Evolutionary conservation across 306 rosid genomes (phyloP).

Genomic region (Phaseolus lunatus): DNA sequence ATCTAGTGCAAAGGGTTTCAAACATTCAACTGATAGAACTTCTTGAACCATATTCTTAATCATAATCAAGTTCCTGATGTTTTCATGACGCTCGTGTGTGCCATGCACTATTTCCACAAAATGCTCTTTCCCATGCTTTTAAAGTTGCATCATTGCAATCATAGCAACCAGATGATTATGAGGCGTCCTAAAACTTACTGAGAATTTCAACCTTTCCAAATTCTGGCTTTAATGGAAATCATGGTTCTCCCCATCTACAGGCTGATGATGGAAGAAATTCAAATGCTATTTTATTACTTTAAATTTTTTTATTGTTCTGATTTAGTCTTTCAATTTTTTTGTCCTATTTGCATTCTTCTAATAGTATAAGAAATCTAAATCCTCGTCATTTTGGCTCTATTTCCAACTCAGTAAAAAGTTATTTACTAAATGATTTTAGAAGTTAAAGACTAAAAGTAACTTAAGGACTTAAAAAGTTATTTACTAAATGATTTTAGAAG

Average conservation of each 20-base stretch:
- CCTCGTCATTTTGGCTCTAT: no score
- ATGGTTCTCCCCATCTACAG: constrained; percentile 4
- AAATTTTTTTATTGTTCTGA: no score
- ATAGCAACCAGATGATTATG: background rate
- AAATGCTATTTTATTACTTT: background rate
- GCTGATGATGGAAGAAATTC: background rate
- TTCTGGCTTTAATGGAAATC: background rate
- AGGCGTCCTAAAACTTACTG: background rate
- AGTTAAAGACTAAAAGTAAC: background rate
- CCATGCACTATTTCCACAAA: background rate
- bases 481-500: background rate
- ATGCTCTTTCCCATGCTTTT: background rate
- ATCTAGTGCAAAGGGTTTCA: background rate
- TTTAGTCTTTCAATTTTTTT: no score
- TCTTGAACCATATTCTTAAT: background rate
- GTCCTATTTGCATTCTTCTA: no score
- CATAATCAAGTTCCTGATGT: background rate
- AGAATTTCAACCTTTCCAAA: background rate
- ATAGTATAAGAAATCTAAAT: no score
- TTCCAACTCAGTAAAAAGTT: background rate
- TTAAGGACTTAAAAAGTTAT: background rate
- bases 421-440: background rate
- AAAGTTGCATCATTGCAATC: background rate
- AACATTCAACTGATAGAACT: constrained; percentile 13
- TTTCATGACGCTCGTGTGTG: background rate